Base-by-base conservation (phyloP, 2,329 filamentous ascomycete genomes). In the Sarocladium kiliense region DNA sequence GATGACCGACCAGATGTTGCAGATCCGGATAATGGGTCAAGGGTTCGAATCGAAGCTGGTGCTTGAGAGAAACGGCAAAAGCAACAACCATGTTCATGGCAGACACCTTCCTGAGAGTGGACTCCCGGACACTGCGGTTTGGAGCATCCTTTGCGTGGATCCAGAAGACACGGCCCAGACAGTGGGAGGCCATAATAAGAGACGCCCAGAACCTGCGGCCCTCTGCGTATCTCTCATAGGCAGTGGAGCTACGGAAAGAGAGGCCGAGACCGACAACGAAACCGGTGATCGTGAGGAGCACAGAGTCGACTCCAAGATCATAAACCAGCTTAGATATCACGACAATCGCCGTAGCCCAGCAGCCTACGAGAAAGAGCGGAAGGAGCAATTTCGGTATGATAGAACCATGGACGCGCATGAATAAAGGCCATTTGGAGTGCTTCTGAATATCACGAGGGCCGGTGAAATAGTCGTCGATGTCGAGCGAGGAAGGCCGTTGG, bases 11-110 rank as follows among this genome's bases (percentile, higher is more conserved):
- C 14, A 91, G 76, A 19, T 85, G 81, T 36, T 81, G 73, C 4
- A 95, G 76, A 64, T 94, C 90, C 1, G 86, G 80, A 67, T 94
- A 93, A 54, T 86, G 81, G 32, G 86, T 84, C 63, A 88, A 89
- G 1, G 90, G 89, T 67, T 95, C 89, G 67, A 93, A 93, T 30
- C 90, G 88, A 30, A 95, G 80, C 63, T 85, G 86, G 71, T 94
- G 90, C 73, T 93, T 93, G 57, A 95, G 76, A 1, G 90, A 74
- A 18, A 89, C 77, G n/a, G 88, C 80, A 63, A 89, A 94, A 2
- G 89, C 87, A 26, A 90, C 80, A 59, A 94, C 78, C 6, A 94
- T 77, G 66, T 94, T 93, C 69, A 94, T 81, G 6, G 84, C 84
- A 16, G 85, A 85, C 74, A 90, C 66, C 70, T 93, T 93, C 55